A percentile compares a stretch with the other conserved stretches of the same genome.
Conservation (phyloP, 2,329 filamentous ascomycete genomes). For the Colletotrichum simmondsii region DNA sequence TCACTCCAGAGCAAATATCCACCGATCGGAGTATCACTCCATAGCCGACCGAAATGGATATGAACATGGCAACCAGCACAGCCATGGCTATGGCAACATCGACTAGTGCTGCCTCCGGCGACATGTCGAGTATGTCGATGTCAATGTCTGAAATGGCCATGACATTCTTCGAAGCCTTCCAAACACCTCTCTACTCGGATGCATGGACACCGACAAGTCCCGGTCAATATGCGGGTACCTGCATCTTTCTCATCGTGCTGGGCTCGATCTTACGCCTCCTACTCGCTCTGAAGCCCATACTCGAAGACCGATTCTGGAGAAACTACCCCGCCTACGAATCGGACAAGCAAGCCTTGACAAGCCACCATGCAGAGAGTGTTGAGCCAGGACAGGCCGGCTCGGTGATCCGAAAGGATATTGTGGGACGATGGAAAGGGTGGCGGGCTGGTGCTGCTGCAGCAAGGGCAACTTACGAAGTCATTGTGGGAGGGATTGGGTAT, state of each 20-base stretch:
- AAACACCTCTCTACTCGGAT: slow-evolving; percentile 66
- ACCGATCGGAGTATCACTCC: background rate
- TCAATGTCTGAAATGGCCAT: slow-evolving; percentile 39
- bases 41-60: background rate
- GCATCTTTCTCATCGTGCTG: slow-evolving; percentile 88
- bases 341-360: background rate
- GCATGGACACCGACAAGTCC: slow-evolving; percentile 78
- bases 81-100: slow-evolving; percentile 24
- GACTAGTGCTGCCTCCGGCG: background rate
- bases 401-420: slow-evolving; percentile 1
- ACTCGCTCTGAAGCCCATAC: slow-evolving; percentile 76
- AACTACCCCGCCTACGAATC: slow-evolving; percentile 12
- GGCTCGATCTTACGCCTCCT: slow-evolving; percentile 77
- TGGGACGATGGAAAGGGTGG: slow-evolving; percentile 31
- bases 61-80: slow-evolving; percentile 29
- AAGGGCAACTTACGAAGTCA: slow-evolving; percentile 38
- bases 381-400: background rate
- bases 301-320: slow-evolving; percentile 60
- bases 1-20: too few relatives aligned
- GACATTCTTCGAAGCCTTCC: slow-evolving; percentile 69
- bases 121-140: slow-evolving; percentile 46
- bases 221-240: slow-evolving; percentile 85
- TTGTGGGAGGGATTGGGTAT: slow-evolving; percentile 81
- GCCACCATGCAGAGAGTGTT: background rate
- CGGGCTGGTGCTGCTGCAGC: slow-evolving; percentile 25